Evolutionary conservation across 129 eudicot species (phyloP).

Genomic region (carrot (Daucus carota)): DNA sequence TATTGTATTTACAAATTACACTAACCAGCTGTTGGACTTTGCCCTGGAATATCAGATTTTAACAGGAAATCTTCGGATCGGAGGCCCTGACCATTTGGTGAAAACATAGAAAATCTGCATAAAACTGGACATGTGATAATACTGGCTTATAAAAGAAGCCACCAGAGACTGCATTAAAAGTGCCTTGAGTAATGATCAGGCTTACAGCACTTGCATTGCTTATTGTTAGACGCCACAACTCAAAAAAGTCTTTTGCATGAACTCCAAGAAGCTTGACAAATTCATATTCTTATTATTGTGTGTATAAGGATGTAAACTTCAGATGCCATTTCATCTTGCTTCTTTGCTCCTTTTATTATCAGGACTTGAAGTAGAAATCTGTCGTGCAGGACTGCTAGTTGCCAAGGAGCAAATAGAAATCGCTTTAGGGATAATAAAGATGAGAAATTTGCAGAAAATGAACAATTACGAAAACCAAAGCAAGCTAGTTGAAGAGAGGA

Average conservation of each 20-base stretch:
- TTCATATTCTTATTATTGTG: neutral
- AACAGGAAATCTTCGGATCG: neutral
- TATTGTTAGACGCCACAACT: neutral
- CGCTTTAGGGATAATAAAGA: neutral
- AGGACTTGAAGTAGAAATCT: neutral
- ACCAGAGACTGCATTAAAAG: neutral
- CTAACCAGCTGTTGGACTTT: neutral
- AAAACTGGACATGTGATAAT: neutral
- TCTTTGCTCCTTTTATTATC: conserved; percentile 12
- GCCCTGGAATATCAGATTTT: neutral
- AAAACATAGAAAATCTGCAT: neutral
- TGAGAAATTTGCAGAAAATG: neutral
- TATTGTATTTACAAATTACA: neutral
- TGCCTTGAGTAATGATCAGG: neutral
- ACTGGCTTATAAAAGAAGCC: neutral
- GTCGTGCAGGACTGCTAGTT: neutral
- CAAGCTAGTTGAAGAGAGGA: neutral
- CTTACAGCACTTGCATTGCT: neutral
- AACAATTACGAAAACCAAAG: neutral
- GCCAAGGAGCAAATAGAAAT: neutral
- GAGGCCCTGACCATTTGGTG: neutral
- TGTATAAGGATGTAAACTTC: neutral
- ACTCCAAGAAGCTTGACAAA: neutral
- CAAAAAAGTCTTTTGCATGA: neutral
- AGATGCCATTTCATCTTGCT: conserved; percentile 9